Percentiles rank a stretch among this genome's conserved stretches.
phyloP scores from a whole-genome alignment of 768 basidiomycete genomes.

The Kwoniella europaea region DNA sequence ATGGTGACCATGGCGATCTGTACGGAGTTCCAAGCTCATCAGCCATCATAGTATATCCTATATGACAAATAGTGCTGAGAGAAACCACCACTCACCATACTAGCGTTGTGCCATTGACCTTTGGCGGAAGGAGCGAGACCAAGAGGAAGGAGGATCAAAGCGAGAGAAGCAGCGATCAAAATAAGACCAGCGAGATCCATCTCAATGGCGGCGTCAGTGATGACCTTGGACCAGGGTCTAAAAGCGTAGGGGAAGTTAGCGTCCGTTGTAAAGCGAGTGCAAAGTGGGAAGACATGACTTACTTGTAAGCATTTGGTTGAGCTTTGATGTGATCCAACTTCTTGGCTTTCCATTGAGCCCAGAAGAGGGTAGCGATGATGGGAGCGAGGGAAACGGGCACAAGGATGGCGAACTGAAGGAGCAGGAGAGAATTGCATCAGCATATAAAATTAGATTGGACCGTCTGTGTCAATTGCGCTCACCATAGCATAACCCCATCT shows the following conservation, averaged over 20 bases:
- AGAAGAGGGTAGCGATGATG: slow-evolving; percentile 56
- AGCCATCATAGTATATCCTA: neutral
- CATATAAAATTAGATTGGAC: too few species aligned
- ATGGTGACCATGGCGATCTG: slow-evolving; percentile 59
- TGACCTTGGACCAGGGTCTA: slow-evolving; percentile 7
- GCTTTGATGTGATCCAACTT: slow-evolving; percentile 20
- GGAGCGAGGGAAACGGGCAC: slow-evolving; percentile 56
- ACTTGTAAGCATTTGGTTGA: slow-evolving; percentile 12
- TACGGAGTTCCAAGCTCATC: neutral
- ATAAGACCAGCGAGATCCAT: slow-evolving; percentile 55
- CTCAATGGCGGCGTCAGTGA: slow-evolving; percentile 37
- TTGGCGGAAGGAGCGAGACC: slow-evolving; percentile 46
- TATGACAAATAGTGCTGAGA: neutral
- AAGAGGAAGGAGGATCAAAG: slow-evolving; percentile 57
- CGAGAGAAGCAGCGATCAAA: slow-evolving; percentile 54
- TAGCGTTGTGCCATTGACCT: slow-evolving; percentile 52
- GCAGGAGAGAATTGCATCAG: too few species aligned
- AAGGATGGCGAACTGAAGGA: slow-evolving; percentile 50
- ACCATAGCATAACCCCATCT: slow-evolving; percentile 61
- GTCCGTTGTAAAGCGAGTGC: neutral
- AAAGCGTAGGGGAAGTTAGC: neutral
- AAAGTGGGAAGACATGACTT: neutral
- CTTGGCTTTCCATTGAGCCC: slow-evolving; percentile 56
- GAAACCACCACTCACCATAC: slow-evolving; percentile 39
- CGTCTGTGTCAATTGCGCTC: neutral